phyloP scores from a whole-genome alignment of 257 asterid genomes.

The Nicotiana knightiana region DNA sequence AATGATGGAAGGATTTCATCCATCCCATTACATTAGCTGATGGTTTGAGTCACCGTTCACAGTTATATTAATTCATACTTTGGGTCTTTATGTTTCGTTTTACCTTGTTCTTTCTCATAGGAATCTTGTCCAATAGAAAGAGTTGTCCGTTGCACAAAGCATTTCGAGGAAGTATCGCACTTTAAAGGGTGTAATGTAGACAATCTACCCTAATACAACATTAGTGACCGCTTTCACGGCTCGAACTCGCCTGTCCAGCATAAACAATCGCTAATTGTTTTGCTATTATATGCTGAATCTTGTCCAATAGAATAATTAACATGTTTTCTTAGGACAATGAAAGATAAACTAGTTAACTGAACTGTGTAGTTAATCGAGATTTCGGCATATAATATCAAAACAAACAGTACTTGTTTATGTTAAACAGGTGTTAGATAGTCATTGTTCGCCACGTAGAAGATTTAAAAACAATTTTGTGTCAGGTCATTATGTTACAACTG shows the following conservation, averaged over 20 bases:
- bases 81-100: background rate
- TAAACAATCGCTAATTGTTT: no score
- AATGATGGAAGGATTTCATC: no score
- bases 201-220: no score
- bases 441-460: background rate
- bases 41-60: no score
- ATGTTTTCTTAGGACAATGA: background rate
- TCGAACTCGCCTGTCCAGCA: no score
- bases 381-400: no score
- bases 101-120: background rate
- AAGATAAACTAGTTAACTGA: background rate
- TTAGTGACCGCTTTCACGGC: rapidly evolving
- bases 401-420: no score
- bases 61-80: background rate
- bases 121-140: background rate
- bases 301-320: background rate
- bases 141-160: no score
- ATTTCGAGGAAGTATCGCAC: no score
- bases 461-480: background rate
- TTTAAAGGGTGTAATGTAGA: no score
- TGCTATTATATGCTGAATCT: background rate
- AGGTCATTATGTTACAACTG: constrained; percentile 8
- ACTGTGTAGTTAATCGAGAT: no score
- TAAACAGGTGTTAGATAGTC: background rate
- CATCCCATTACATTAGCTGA: no score